Percentiles rank a stretch among this genome's conserved stretches.
phyloP scores from a whole-genome alignment of 2,329 filamentous ascomycete genomes.

The Pezicula carpinea region DNA sequence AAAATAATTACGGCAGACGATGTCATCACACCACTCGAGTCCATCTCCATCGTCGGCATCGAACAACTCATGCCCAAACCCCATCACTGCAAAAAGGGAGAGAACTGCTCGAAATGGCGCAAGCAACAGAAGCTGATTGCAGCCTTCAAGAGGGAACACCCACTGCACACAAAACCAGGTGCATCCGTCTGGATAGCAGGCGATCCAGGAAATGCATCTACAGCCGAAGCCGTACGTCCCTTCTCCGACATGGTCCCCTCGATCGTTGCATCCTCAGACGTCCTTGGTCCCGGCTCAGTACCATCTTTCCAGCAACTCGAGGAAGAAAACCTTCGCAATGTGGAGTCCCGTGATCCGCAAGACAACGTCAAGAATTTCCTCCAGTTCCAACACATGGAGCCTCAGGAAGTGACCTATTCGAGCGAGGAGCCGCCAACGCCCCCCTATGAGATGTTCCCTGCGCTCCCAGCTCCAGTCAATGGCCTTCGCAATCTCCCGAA shows the following conservation, averaged over 20 bases:
- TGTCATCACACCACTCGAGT: conserved; percentile 72
- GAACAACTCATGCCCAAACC: conserved; percentile 83
- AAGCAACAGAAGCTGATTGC: conserved; percentile 76
- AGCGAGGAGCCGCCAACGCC: conserved; percentile 64
- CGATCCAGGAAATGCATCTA: conserved; percentile 72
- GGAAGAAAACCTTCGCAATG: conserved; percentile 63
- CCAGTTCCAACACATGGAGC: conserved; percentile 69
- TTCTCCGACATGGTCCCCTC: conserved; percentile 75
- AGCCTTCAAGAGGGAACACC: conserved; percentile 70
- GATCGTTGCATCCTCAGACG: conserved; percentile 84
- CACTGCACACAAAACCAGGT: conserved; percentile 48
- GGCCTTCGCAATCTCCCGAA: conserved; percentile 57
- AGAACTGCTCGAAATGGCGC: conserved; percentile 77
- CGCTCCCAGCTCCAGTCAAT: conserved; percentile 40
- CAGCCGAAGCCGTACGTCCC: conserved; percentile 56
- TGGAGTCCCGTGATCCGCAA: conserved; percentile 75
- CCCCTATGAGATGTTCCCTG: conserved; percentile 60
- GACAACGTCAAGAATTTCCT: conserved; percentile 93
- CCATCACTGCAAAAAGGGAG: conserved; percentile 81
- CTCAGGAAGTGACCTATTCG: conserved; percentile 28
- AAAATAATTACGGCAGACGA: conserved; percentile 43
- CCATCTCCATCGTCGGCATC: conserved; percentile 86
- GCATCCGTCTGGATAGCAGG: conserved; percentile 74
- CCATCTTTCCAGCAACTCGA: conserved; percentile 67
- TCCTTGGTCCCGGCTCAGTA: conserved; percentile 67